Evolutionary conservation across 2,329 filamentous ascomycete species (phyloP), one percentile per base, ranked within the genome.

Genomic region (Apiospora rasikravindrae): DNA sequence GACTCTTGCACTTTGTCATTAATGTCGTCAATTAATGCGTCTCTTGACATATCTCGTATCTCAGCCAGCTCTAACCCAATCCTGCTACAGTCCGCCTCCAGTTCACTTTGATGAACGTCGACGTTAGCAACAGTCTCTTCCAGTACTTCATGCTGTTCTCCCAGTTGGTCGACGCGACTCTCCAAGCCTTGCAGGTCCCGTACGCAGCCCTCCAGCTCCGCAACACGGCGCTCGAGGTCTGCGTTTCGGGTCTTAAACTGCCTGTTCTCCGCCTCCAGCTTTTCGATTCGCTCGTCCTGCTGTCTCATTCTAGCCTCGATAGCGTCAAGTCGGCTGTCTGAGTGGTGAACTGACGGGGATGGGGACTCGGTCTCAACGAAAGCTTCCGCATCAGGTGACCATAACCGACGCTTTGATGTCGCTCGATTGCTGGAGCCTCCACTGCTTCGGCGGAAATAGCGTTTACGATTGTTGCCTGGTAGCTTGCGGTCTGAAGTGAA

Each of bases 1-100:
- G 53, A 37, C 19, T 61, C 53, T 4, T 61, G 53, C 10, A 61
- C 53, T n/a, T 37, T 61, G 19, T 33, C 29, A 10, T 40, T 64
- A 19, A 64, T 64, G 7, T 64, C 33, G 57, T 64, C 57, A n/a
- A 64, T 64, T 10, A 64, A n/a, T 10, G 57, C 57, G 16, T 64
- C 57, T 33, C 57, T 37, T n/a, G 57, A 64, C 33, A 64, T 64
- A 16, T 64, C 57, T 22, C 57, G 29, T 40, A 64, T 64, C 19
- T 40, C 57, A 11, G 57, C 57, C 57, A 64, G 19, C 57, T 64
- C 57, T 13, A 40, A 19, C 8, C 33, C 33, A n/a, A 64, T 40
- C 33, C 57, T 64, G 19, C 29, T 64, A 13, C 33, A 64, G 22
- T 40, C 57, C 19, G 29, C 53, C 6, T 61, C 29, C 29, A 61